phyloP scores from a whole-genome alignment of 2,329 filamentous ascomycete species.

The Scolecobasidium constrictum region DNA sequence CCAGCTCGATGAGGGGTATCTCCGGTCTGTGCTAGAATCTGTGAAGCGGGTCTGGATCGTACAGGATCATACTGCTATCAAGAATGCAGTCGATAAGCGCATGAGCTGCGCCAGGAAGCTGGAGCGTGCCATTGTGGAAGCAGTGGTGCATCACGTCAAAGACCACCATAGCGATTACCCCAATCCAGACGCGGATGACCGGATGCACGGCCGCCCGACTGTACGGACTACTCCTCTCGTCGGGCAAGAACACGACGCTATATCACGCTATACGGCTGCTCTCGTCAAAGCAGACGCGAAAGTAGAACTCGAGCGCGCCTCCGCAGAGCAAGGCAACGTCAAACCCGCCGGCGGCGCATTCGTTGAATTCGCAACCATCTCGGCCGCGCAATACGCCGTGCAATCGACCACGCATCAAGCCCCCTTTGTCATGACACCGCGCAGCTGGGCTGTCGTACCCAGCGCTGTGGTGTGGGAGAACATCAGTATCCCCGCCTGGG shows the following conservation, averaged over 20 bases:
- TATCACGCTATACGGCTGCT: conserved; percentile 70
- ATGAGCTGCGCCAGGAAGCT: conserved; percentile 71
- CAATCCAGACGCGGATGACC: not conserved
- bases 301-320: conserved; percentile 55
- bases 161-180: conserved; percentile 35
- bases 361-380: conserved; percentile 74
- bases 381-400: conserved; percentile 73
- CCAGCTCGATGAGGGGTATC: conserved; percentile 24
- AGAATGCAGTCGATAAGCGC: conserved; percentile 70
- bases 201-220: conserved; percentile 58
- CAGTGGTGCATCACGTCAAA: not conserved
- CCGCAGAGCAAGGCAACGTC: conserved; percentile 55
- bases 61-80: conserved; percentile 64
- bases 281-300: conserved; percentile 63
- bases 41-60: conserved; percentile 56
- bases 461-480: conserved; percentile 38
- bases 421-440: conserved; percentile 25
- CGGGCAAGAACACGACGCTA: conserved; percentile 81
- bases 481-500: conserved; percentile 25
- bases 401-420: conserved; percentile 43
- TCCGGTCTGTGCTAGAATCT: conserved; percentile 24
- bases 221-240: conserved; percentile 56
- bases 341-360: conserved; percentile 69
- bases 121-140: conserved; percentile 56
- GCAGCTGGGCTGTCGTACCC: conserved; percentile 32